Percentiles rank a stretch among this genome's conserved stretches.
These are phyloP conservation scores for Trametes villosa DNA, from an alignment of 768 basidiomycete species.

Conservation along the genomic window DNA sequence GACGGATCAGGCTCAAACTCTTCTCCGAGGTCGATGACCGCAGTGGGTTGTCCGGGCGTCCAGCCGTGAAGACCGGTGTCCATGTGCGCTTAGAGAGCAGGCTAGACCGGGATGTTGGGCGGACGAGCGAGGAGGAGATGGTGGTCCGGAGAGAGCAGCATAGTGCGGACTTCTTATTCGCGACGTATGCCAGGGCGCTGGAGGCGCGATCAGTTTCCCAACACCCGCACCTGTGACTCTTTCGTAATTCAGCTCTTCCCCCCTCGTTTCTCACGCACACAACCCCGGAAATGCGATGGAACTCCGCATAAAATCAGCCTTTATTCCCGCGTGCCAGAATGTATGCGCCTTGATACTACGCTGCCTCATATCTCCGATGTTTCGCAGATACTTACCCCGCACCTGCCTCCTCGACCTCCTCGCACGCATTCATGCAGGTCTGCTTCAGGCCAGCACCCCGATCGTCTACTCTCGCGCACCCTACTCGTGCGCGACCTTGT, in stretches of 20 bases:
- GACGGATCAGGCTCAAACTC: slow-evolving; percentile 23
- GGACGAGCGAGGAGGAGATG: slow-evolving; percentile 4
- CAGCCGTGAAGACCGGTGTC: slow-evolving; percentile 19
- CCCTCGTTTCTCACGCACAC: slow-evolving; percentile 9
- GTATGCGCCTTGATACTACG: background rate
- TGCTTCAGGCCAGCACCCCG: no score
- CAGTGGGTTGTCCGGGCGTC: slow-evolving; percentile 21
- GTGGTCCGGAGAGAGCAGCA: slow-evolving; percentile 19
- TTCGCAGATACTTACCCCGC: background rate
- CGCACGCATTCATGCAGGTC: no score
- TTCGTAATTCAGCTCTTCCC: slow-evolving; percentile 14
- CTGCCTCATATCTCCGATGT: slow-evolving; percentile 1
- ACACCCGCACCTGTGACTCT: slow-evolving; percentile 18
- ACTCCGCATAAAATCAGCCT: background rate
- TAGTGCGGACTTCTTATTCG: slow-evolving; percentile 24
- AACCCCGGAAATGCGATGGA: slow-evolving; percentile 1
- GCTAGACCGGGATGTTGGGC: background rate
- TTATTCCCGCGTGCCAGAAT: background rate
- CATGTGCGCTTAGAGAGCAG: slow-evolving; percentile 15
- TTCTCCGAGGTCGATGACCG: slow-evolving; percentile 28
- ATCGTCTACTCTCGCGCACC: no score
- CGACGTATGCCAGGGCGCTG: slow-evolving; percentile 21
- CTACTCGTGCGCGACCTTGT: no score
- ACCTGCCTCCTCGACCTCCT: background rate
- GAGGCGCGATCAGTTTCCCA: slow-evolving; percentile 24